Percentiles rank a stretch among this genome's conserved stretches.
These are phyloP conservation scores for Lachnellula cervina DNA, from an alignment of 2,329 filamentous ascomycete genomes.

Conservation along the genomic window DNA sequence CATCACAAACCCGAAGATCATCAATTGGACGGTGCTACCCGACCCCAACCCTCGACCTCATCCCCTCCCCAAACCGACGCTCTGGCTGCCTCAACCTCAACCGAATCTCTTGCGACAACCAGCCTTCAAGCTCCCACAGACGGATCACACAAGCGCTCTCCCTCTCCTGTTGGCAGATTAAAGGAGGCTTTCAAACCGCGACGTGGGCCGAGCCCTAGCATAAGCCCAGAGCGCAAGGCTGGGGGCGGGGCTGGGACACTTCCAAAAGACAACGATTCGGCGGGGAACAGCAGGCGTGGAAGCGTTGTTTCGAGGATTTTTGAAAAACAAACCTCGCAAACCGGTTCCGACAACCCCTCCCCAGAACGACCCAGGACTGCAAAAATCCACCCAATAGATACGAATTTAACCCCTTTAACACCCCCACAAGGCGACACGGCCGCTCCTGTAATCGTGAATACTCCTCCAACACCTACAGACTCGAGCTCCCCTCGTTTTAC, in stretches of 20 bases:
- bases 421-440: conserved; percentile 26
- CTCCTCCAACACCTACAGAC: conserved; percentile 60
- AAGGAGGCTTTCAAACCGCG: conserved; percentile 62
- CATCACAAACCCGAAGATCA: conserved; percentile 25
- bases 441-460: conserved; percentile 56
- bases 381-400: conserved; percentile 27
- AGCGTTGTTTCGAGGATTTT: conserved; percentile 30
- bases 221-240: conserved; percentile 40
- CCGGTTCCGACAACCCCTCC: conserved; percentile 19
- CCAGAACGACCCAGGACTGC: conserved; percentile 26
- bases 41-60: conserved; percentile 38
- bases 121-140: conserved; percentile 39
- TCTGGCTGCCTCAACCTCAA: conserved; percentile 29
- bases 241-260: conserved; percentile 12
- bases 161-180: conserved; percentile 67
- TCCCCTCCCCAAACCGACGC: conserved; percentile 21
- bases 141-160: conserved; percentile 50
- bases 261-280: conserved; percentile 17
- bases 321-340: conserved; percentile 22
- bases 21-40: conserved; percentile 30
- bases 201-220: conserved; percentile 37
- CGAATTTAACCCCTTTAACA: conserved; percentile 25
- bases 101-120: conserved; percentile 31
- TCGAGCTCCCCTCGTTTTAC: conserved; percentile 27
- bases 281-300: conserved; percentile 22